A percentile compares a stretch with the other conserved stretches of the same genome.
phyloP scores from a whole-genome alignment of 2,329 filamentous ascomycete species.

The Talaromyces sp. region DNA sequence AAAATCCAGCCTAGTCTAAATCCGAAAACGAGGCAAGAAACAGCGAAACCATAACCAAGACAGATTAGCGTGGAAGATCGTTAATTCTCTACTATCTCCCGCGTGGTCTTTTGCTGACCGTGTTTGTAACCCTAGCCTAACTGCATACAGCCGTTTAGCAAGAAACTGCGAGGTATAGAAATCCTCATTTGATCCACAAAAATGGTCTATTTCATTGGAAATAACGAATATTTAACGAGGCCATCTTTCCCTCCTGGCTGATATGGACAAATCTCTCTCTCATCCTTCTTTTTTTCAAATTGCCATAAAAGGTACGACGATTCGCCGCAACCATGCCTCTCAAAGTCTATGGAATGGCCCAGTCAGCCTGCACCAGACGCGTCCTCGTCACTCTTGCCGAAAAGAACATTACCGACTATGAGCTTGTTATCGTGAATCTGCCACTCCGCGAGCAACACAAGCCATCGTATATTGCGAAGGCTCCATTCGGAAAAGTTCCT shows the following conservation, averaged over 20 bases:
- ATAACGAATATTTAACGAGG: no score
- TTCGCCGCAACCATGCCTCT: conserved; percentile 21
- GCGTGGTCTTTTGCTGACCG: not conserved
- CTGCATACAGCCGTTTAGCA: not conserved
- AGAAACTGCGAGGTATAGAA: not conserved
- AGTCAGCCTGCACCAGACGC: conserved; percentile 20
- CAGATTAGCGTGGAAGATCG: not conserved
- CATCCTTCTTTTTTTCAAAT: no score
- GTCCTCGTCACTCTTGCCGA: conserved; percentile 24
- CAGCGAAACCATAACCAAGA: not conserved
- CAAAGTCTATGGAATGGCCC: conserved; percentile 24
- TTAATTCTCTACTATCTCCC: not conserved
- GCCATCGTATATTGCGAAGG: conserved; percentile 18
- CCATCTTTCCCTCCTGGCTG: no score
- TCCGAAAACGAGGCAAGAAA: not conserved
- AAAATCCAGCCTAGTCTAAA: not conserved
- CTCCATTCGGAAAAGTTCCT: conserved; percentile 33
- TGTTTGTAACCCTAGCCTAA: not conserved
- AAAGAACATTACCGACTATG: conserved; percentile 22
- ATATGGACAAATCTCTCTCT: no score
- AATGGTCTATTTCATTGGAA: not conserved
- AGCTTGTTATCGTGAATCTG: conserved; percentile 22
- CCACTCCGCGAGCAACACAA: conserved; percentile 22
- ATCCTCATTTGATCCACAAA: not conserved
- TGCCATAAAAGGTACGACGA: no score